These are phyloP conservation scores for Grigorovia jiainica DNA, from an alignment of 805 yeast genomes.

Conservation along the genomic window DNA sequence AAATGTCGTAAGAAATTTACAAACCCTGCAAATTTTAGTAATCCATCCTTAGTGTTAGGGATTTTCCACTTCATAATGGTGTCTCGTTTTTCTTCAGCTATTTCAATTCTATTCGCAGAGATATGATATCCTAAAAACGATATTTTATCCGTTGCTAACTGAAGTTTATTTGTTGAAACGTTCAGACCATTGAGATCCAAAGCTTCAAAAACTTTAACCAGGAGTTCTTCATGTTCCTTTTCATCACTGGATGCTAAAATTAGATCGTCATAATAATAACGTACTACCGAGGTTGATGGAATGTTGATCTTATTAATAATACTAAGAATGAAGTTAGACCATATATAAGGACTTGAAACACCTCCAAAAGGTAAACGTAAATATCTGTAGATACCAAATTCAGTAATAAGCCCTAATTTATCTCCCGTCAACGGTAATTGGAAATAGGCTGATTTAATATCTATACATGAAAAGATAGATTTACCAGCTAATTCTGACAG, in stretches of 20 bases:
- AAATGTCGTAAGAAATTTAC: constrained; percentile 5
- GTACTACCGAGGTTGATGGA: background rate
- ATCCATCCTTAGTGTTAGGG: constrained; percentile 2
- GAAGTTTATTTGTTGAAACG: constrained; percentile 1
- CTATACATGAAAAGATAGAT: constrained; percentile 6
- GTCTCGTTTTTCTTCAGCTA: constrained; percentile 3
- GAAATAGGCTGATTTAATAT: constrained; percentile 6
- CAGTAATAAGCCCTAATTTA: constrained; percentile 3
- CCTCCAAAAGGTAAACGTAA: constrained; percentile 1
- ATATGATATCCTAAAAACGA: constrained; percentile 2
- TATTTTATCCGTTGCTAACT: background rate
- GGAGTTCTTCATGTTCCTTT: background rate
- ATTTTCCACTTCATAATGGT: constrained; percentile 1
- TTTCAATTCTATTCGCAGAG: background rate
- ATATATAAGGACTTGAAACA: constrained; percentile 3
- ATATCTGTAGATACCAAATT: constrained; percentile 3
- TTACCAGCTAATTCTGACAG: constrained; percentile 2
- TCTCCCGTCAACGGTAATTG: constrained; percentile 6
- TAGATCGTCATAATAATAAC: constrained; percentile 4
- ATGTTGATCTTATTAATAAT: background rate
- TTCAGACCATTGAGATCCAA: constrained; percentile 1
- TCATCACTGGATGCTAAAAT: constrained; percentile 1
- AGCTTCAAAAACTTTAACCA: background rate
- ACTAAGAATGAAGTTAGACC: constrained; percentile 4
- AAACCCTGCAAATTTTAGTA: constrained; percentile 4